These are phyloP conservation scores for Colletotrichum tropicicola DNA, from an alignment of 2,329 filamentous ascomycete genomes.

Conservation along the genomic window DNA sequence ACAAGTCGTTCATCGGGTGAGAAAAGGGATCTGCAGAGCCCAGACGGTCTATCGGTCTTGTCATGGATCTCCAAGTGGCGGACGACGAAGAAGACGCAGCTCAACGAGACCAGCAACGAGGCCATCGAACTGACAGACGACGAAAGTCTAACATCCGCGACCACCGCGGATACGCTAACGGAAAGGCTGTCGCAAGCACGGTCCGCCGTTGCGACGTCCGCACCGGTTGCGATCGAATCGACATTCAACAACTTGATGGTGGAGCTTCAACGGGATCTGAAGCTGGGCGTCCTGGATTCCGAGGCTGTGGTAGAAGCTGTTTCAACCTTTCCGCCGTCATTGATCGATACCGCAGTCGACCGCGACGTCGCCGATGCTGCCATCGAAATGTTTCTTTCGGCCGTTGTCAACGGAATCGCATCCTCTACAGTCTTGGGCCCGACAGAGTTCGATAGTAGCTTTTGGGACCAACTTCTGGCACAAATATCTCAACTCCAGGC, in stretches of 20 bases:
- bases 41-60: neutral
- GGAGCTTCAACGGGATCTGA: conserved; percentile 14
- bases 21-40: conserved; percentile 30
- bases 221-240: neutral
- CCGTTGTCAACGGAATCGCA: conserved; percentile 26
- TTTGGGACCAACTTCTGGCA: conserved; percentile 19
- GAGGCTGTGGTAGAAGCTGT: conserved; percentile 4
- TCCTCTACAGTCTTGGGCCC: conserved; percentile 18
- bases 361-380: neutral
- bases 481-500: conserved; percentile 8
- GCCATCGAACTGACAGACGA: too few species aligned
- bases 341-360: neutral
- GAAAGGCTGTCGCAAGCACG: conserved; percentile 20
- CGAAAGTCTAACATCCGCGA: neutral
- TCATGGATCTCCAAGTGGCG: neutral
- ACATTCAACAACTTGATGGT: conserved; percentile 12
- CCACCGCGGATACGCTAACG: neutral
- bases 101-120: neutral
- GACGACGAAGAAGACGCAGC: neutral
- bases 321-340: conserved; percentile 15
- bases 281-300: conserved; percentile 13
- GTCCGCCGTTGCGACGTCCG: conserved; percentile 10
- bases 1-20: conserved; percentile 39
- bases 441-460: neutral
- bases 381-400: conserved; percentile 23